Percentiles rank a stretch among this genome's conserved stretches.
Conservation (phyloP, 192 early-diverging fungal genomes). For the Oehlia diaphana region DNA sequence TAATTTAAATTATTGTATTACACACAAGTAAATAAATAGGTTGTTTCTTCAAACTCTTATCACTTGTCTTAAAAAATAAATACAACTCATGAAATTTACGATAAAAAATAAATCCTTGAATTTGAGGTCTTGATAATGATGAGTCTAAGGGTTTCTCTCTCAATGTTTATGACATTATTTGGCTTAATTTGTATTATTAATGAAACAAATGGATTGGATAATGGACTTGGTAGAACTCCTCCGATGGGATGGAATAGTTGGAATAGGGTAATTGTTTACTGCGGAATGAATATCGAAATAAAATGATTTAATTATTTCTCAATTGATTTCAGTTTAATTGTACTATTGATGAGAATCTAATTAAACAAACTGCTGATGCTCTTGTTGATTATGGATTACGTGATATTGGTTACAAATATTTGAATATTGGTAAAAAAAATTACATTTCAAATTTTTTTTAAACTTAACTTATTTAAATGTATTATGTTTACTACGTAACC, state of each 20-base stretch:
- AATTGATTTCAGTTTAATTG: conserved; percentile 34
- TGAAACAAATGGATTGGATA: background rate
- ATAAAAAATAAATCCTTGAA: too few species aligned
- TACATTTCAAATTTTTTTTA: too few species aligned
- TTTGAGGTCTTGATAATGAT: too few species aligned
- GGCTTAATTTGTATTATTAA: background rate
- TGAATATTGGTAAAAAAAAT: conserved; percentile 38
- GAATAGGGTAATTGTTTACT: background rate
- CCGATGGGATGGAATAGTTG: conserved; percentile 17
- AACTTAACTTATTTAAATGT: too few species aligned
- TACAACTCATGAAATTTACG: too few species aligned
- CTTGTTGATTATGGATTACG: conserved; percentile 44
- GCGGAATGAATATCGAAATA: background rate
- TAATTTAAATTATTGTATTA: too few species aligned
- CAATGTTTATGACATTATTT: background rate
- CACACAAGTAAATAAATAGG: too few species aligned
- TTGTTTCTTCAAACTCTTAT: too few species aligned
- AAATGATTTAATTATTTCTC: background rate
- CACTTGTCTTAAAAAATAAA: too few species aligned
- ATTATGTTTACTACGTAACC: background rate
- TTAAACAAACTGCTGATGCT: conserved; percentile 48
- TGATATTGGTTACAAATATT: conserved; percentile 52
- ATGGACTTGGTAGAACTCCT: conserved; percentile 12
- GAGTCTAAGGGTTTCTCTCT: too few species aligned
- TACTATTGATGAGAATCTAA: conserved; percentile 49